These are phyloP conservation scores for Chaetoscypha palmicola DNA, from an alignment of 2,329 filamentous ascomycete genomes.

Conservation along the genomic window DNA sequence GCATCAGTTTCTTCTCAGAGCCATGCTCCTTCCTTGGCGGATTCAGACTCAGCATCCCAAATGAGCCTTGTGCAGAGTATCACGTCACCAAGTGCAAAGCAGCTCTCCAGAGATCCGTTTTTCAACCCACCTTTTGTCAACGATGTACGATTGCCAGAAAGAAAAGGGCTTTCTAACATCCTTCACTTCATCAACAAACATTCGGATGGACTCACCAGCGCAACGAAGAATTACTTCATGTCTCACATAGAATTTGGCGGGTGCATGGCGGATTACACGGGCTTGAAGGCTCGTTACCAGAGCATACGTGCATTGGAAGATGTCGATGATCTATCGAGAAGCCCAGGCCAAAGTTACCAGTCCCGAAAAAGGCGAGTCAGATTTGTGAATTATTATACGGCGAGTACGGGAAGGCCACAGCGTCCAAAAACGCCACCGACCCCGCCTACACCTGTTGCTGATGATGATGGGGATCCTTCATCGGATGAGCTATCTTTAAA, in stretches of 20 bases:
- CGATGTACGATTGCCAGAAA: slow-evolving; percentile 61
- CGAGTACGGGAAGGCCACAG: slow-evolving; percentile 68
- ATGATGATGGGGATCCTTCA: slow-evolving; percentile 14
- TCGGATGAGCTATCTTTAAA: slow-evolving; percentile 19
- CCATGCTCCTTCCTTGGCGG: slow-evolving; percentile 17
- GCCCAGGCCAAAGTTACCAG: slow-evolving; percentile 19
- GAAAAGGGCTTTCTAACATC: slow-evolving; percentile 60
- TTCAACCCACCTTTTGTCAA: slow-evolving; percentile 74
- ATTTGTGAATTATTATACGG: slow-evolving; percentile 86
- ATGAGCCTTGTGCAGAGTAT: slow-evolving; percentile 21
- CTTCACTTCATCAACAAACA: slow-evolving; percentile 80
- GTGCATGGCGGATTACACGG: slow-evolving; percentile 68
- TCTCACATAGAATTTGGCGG: slow-evolving; percentile 80
- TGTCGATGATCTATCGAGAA: slow-evolving; percentile 45
- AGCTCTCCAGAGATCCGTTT: slow-evolving; percentile 45
- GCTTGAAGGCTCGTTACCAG: slow-evolving; percentile 63
- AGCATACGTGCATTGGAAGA: slow-evolving; percentile 66
- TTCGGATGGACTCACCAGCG: slow-evolving; percentile 57
- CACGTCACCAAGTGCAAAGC: slow-evolving; percentile 21
- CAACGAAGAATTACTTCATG: slow-evolving; percentile 65
- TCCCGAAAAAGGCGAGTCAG: slow-evolving; percentile 48
- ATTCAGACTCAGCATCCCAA: slow-evolving; percentile 19
- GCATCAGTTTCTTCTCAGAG: slow-evolving; percentile 16
- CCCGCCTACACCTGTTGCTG: slow-evolving; percentile 7
- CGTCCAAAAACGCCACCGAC: slow-evolving; percentile 31